Percentiles rank a stretch among this genome's conserved stretches.
These are phyloP conservation scores for Kuraishia floccosa DNA, from an alignment of 805 yeast species.

Conservation along the genomic window DNA sequence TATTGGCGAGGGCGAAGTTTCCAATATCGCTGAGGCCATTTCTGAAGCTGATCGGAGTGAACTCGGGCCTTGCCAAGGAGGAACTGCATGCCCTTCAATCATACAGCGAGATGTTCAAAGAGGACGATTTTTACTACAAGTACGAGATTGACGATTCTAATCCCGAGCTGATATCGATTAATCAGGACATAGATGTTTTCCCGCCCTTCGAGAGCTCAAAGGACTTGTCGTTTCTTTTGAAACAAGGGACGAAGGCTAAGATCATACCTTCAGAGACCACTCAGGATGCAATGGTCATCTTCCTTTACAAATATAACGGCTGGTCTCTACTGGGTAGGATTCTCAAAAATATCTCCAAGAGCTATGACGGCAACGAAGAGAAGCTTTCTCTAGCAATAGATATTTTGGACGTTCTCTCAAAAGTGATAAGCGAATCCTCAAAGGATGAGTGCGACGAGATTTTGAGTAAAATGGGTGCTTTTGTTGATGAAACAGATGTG, in stretches of 20 bases:
- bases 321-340: constrained; percentile 81
- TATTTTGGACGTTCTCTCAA: constrained; percentile 38
- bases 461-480: constrained; percentile 21
- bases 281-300: constrained; percentile 35
- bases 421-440: constrained; percentile 26
- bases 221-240: constrained; percentile 30
- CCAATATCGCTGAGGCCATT: constrained; percentile 57
- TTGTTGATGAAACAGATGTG: constrained; percentile 18
- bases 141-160: constrained; percentile 39
- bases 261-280: constrained; percentile 30
- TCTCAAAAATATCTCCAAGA: constrained; percentile 46
- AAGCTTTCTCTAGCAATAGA: constrained; percentile 29
- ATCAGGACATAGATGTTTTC: constrained; percentile 26
- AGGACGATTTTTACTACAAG: constrained; percentile 23
- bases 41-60: constrained; percentile 46
- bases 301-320: constrained; percentile 68
- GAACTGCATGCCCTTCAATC: constrained; percentile 50
- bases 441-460: constrained; percentile 14
- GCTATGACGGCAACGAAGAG: constrained; percentile 22
- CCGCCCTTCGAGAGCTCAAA: constrained; percentile 39
- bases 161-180: constrained; percentile 35
- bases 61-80: constrained; percentile 55
- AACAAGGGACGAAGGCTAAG: constrained; percentile 58
- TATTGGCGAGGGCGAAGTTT: constrained; percentile 59
- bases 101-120: constrained; percentile 39